Conservation (phyloP, 306 rosid species). For the Cucurbita argyrosperma region DNA sequence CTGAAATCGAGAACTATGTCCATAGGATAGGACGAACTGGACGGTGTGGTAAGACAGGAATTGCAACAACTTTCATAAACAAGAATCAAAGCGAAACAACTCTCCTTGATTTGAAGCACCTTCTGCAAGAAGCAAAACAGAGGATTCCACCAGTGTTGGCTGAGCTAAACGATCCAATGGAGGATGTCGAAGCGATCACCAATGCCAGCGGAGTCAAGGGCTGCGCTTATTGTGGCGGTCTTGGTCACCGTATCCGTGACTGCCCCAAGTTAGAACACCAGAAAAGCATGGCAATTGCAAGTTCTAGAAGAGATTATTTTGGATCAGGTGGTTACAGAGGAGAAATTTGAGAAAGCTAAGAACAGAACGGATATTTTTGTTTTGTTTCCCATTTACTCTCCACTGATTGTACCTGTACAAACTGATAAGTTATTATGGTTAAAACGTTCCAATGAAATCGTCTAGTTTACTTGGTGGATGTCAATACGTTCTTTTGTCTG, state of each 20-base stretch:
- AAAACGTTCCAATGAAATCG: not conserved
- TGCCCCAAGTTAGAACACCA: constrained; percentile 87
- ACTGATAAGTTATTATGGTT: not conserved
- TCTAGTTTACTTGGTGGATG: not conserved
- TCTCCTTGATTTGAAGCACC: constrained; percentile 84
- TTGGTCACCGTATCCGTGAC: constrained; percentile 78
- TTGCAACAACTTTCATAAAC: constrained; percentile 84
- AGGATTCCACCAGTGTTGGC: constrained; percentile 92
- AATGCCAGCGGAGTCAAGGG: constrained; percentile 77
- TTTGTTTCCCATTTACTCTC: not conserved
- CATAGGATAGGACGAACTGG: constrained; percentile 95
- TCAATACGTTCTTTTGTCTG: not conserved
- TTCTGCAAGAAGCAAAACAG: constrained; percentile 93
- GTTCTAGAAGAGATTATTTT: constrained; percentile 68
- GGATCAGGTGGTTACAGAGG: constrained; percentile 92
- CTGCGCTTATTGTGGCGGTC: constrained; percentile 92
- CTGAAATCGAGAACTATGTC: constrained; percentile 88
- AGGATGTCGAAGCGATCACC: constrained; percentile 52
- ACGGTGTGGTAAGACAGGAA: constrained; percentile 89
- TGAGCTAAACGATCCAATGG: constrained; percentile 84
- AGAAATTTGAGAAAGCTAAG: constrained; percentile 38
- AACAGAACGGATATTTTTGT: not conserved
- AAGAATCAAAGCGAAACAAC: constrained; percentile 92
- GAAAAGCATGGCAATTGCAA: constrained; percentile 68
- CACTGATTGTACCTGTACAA: not conserved